Base-by-base conservation (phyloP, 2,329 filamentous ascomycete genomes). In the Fusarium chuoi region DNA sequence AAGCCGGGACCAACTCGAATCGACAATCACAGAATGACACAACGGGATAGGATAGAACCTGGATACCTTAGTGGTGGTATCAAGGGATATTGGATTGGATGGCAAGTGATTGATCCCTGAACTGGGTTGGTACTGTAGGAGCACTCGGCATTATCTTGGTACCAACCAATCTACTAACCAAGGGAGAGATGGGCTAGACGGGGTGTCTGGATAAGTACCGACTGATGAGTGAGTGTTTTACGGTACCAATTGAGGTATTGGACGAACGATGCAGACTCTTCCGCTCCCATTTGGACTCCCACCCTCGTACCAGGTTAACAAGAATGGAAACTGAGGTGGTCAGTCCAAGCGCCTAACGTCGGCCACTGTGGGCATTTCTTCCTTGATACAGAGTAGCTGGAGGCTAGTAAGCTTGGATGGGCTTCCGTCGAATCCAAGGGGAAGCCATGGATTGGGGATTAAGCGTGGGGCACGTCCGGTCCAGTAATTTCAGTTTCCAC, bases 401-500 rank as follows among this genome's bases (percentile, higher is more conserved):
- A n/a, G n/a, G n/a, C n/a, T n/a, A n/a, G 39, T 70, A 71, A 56
- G 56, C 69, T 57, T 71, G 65, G 30, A 66, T 62, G 62, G 56
- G 42, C 55, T 58, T 48, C 46, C 65, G 42, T 67, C 39, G 57
- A 68, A 46, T 64, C 54, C 60, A 62, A 57, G 62, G 70, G 68
- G 56, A 61, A 61, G 56, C 71, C 73, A 64, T 73, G 75, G 67
- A 59, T 70, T 70, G 59, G 65, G 67, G 65, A 76, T 77, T 72
- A 69, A 66, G 46, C 73, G 75, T 77, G 75, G 75, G 74, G 75
- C 75, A 44, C 49, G 60, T 62, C 62, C 65, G 65, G 38, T 77
- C 75, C 75, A 75, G 68, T 77, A 77, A 77, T 77, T 76, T 77
- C 54, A 58, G 58, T 54, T 54, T 61, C 70, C 69, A 65, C 49